Evolutionary conservation across 1,139 yeast species (phyloP), one percentile per base, ranked within the genome.

Genomic region (Nadsonia starkeyi-henricii): DNA sequence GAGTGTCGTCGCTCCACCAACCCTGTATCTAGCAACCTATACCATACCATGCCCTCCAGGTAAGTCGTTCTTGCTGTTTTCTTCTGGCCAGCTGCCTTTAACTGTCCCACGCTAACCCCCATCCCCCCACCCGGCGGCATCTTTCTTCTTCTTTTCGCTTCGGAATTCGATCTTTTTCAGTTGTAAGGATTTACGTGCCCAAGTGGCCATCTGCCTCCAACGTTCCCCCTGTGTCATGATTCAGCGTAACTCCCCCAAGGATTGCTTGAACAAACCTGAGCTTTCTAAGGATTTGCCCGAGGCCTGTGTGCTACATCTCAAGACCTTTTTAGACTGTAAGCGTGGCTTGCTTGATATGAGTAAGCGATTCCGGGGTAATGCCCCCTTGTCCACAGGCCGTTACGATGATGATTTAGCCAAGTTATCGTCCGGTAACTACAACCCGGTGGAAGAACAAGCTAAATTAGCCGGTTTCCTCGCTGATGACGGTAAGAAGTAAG

Each of bases 201-300:
- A 95, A 17, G 86, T 91, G 53, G 97, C 97, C 7, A 81, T 91
- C 21, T 91, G 98, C 62, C 73, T 91, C 46, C 98, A 91, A 64
- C 73, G 96, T 62, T 88, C 97, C 3, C 97, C 97, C 17, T 91
- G 98, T 65, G 98, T 91, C 50, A 74, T 91, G 69, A 75, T 91
- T 42, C 85, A 91, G 54, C 72, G 98, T 54, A 75, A 91, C 65
- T 85, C 88, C 2, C 98, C 98, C 3, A 82, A 85, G 55, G 81
- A 86, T 52, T 91, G 98, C 62, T 66, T 89, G 23, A 82, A 84
- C 44, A 74, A 88, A 55, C 95, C 96, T 1, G 82, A 81, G 54
- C 72, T 91, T 45, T 72, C 80, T 50, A 73, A 74, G 51, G 82
- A 84, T 45, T 69, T 91, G 37, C 98, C 98, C 0, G 95, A 85